Evolutionary conservation across 345 rosid species (phyloP), one percentile per base, ranked within the genome.

Genomic region (Moringa oleifera): DNA sequence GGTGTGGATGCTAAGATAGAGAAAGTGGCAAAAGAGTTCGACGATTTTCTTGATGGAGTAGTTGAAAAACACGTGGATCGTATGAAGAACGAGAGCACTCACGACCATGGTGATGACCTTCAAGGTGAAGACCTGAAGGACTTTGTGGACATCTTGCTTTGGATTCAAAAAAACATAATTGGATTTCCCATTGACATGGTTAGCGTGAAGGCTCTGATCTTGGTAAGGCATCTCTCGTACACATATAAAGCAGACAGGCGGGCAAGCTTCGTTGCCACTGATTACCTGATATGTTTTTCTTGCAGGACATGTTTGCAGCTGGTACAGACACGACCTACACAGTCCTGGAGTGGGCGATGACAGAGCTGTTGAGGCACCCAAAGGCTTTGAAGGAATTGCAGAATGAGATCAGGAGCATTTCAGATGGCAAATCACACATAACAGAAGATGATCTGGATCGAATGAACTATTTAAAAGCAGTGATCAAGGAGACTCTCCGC

Each of bases 321-420:
- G 83, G 83, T 33, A 58, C 77, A 2, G 78, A 82, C 19, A 77
- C 83, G 0, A 63, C 80, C 10, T 62, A 25, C 12, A 54, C 73
- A 2, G 64, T 63, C 21, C 18, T 77, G n/a, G 87, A 79, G 51
- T 82, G 87, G 87, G 63, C 61, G 28, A 75, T 79, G 80, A 37
- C 75, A 11, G 80, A 82, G 68, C 77, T 82, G 19, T 24, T 79
- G 18, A 57, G 67, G 45, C 65, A 82, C 37, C 80, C 77, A 16
- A 20, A 57, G 52, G 58, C 61, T 17, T 58, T 77, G 59, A 73
- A 77, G 20, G 59, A n/a, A 51, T 31, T 73, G 4, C 73, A 68
- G 62, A 66, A 73, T 6, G 82, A 79, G 54, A 57, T 73, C 10
- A 66, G 75, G 56, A 12, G 45, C 0, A 19, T 75, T 17, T 19